Evolutionary conservation across 352 stramenopile species (phyloP), one percentile per base, ranked within the genome.

Genomic region (Blastocystis sp.): DNA sequence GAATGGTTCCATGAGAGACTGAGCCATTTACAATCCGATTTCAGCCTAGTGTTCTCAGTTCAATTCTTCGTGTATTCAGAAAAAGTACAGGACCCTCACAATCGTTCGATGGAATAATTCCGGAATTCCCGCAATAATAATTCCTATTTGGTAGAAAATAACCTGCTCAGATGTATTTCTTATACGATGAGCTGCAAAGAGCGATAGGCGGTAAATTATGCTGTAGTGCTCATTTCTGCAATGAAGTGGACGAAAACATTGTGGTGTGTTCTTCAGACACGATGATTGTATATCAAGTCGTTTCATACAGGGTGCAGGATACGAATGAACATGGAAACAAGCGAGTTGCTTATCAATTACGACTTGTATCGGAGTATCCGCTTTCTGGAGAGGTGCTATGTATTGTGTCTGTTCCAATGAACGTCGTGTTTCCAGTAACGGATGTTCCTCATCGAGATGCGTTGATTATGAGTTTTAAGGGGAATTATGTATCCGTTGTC

Each of bases 241-340:
- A 84, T 18, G 50, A 61, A 11, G 3, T 11, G 20, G 73, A 84
- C n/a, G 73, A 84, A 23, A 84, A 84, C 56, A 84, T 84, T 55
- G 62, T 84, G 13, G 62, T 53, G 7, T 84, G 73, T 64, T 84
- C 73, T 68, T 84, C 73, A 20, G 73, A 84, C 54, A 84, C 73
- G 34, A 53, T 84, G 73, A 45, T 84, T 41, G 73, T 84, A 34
- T 84, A 84, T 64, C 34, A 29, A 20, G 53, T 68, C 34, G 73
- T 84, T n/a, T n/a, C 41, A n/a, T 50, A 66, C 34, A 41, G 68
- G 3, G 20, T 53, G 2, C 20, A 68, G n/a, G 34, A 37, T n/a
- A 45, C 47, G 20, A 45, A 53, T 47, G 41, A 84, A n/a, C 20
- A 45, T 50, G 55, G 41, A 23, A 53, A 77, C 18, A 8, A 34